phyloP scores from a whole-genome alignment of 805 yeast species.

The Lachancea mirantina region DNA sequence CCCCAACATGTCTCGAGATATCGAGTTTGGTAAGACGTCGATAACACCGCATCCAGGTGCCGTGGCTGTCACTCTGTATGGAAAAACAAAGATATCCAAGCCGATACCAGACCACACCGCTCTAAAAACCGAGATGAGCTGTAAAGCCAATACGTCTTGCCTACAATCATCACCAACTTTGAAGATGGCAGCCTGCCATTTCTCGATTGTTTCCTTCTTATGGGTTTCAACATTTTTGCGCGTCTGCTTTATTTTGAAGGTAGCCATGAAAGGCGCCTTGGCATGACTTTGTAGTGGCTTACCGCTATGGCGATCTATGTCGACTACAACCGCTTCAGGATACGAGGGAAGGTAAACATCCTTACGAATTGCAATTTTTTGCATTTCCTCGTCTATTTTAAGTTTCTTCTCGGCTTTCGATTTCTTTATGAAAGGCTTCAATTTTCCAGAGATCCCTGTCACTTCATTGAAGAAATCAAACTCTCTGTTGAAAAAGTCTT shows the following conservation, averaged over 20 bases:
- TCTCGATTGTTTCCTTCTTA: conserved; percentile 43
- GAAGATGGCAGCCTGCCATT: conserved; percentile 93
- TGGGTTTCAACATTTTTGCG: conserved; percentile 36
- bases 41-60: conserved; percentile 99
- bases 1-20: conserved; percentile 96
- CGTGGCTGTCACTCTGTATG: conserved; percentile 94
- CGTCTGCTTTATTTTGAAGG: conserved; percentile 71
- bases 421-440: conserved; percentile 89
- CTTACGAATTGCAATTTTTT: conserved; percentile 56
- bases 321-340: conserved; percentile 92
- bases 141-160: conserved; percentile 92
- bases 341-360: conserved; percentile 93
- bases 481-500: conserved; percentile 67
- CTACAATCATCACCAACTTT: conserved; percentile 99
- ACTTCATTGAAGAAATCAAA: conserved; percentile 86
- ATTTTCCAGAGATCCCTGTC: conserved; percentile 87
- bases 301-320: conserved; percentile 87
- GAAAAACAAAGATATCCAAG: conserved; percentile 83
- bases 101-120: conserved; percentile 86
- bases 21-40: conserved; percentile 92
- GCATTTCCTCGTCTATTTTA: conserved; percentile 95
- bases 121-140: conserved; percentile 83
- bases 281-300: conserved; percentile 96
- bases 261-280: conserved; percentile 97
- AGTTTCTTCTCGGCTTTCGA: conserved; percentile 93